phyloP scores from a whole-genome alignment of 1,139 yeast species.

The Lodderomyces margitis region DNA sequence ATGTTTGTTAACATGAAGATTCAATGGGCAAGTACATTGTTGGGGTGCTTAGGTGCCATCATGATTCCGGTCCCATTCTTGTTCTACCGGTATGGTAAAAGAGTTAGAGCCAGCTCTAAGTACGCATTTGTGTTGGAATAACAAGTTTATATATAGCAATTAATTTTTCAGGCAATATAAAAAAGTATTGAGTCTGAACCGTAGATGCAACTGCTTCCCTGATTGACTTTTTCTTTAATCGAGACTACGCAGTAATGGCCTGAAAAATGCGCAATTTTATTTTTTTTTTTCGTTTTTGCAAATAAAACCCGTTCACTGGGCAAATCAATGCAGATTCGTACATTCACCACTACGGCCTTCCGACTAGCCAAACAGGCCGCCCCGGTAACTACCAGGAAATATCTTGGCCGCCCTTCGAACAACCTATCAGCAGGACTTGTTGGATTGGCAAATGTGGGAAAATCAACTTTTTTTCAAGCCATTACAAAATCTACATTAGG shows the following conservation, averaged over 20 bases:
- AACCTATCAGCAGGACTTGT: slow-evolving; percentile 59
- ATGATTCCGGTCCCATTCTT: slow-evolving; percentile 76
- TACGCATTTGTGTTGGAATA: slow-evolving; percentile 45
- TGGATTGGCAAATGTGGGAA: slow-evolving; percentile 77
- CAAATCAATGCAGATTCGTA: slow-evolving; percentile 4
- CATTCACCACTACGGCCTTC: slow-evolving; percentile 5
- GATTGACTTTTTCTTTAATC: no score
- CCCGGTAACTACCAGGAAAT: slow-evolving; percentile 4
- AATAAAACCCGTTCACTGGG: no score
- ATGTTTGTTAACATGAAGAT: slow-evolving; percentile 75
- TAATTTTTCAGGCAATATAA: no score
- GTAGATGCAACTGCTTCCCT: no score
- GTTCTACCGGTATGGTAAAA: slow-evolving; percentile 64
- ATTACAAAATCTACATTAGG: slow-evolving; percentile 71
- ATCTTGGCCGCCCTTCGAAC: slow-evolving; percentile 54
- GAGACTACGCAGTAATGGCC: no score
- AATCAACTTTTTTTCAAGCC: slow-evolving; percentile 63
- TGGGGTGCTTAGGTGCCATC: slow-evolving; percentile 64
- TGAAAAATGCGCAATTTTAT: no score
- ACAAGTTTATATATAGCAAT: neutral
- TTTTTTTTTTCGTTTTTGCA: no score
- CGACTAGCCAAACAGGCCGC: slow-evolving; percentile 9
- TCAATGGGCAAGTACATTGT: slow-evolving; percentile 79
- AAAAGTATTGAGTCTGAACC: no score
- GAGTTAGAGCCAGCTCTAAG: slow-evolving; percentile 60